Evolutionary conservation across 306 rosid genomes (phyloP), one percentile per base, ranked within the genome.

Genomic region (Rosa chinensis): DNA sequence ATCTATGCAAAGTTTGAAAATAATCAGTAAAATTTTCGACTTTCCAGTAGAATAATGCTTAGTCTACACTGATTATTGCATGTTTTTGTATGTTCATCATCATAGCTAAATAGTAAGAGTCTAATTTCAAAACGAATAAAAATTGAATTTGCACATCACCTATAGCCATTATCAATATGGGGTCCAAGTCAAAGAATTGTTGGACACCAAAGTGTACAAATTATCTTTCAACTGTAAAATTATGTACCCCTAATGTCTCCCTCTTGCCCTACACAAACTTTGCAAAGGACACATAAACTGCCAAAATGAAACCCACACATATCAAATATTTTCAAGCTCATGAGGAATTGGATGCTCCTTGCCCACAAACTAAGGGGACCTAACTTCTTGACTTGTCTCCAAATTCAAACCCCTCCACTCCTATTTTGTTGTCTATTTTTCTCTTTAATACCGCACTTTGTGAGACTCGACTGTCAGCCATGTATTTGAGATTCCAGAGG

Each of bases 191-290:
- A 21, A 63, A 42, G 78, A 76, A 70, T 72, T 59, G 70, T 77
- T 68, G 82, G 85, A 74, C 82, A 78, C 74, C 75, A 84, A 58
- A 12, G 53, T 42, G 84, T 58, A 50, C 72, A 73, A 70, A 53
- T 77, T 78, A 77, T 82, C 83, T 82, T 75, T 75, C 73, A 53
- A 53, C 21, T 47, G 67, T 74, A 61, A 81, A 78, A 77, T 73
- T 73, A 70, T 79, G 81, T 58, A 56, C 69, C 78, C 69, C 83
- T 47, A 44, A 25, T 85, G 84, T 82, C 83, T 66, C 88, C 84
- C 79, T 75, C 81, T 75, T 71, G 61, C 78, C 71, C 77, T 82
- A 82, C 85, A 85, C 66, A 44, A 7, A 55, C 75, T 71, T 63
- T 75, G 37, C 21, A 50, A 74, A 79, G 72, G 78, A 79, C 70